Percentiles rank a stretch among this genome's conserved stretches.
These are phyloP conservation scores for Calocybe gangraenosa DNA, from an alignment of 768 basidiomycete species.

Conservation along the genomic window DNA sequence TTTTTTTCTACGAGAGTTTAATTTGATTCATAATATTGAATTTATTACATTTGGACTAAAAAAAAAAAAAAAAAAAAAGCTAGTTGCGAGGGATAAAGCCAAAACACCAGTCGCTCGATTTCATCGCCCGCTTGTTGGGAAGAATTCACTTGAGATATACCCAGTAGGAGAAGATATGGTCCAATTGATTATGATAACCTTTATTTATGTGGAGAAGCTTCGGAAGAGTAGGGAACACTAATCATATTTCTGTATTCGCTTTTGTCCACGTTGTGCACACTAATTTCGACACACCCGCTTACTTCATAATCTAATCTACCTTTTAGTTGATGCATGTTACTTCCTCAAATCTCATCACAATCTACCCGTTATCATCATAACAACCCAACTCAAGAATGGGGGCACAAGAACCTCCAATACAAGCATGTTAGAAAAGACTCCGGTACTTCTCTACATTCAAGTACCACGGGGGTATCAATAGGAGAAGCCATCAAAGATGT, in stretches of 20 bases:
- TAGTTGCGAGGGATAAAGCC: slow-evolving; percentile 1
- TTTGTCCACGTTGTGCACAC: no score
- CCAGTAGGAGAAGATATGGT: slow-evolving; percentile 20
- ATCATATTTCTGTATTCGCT: no score
- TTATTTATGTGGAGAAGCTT: slow-evolving; percentile 25
- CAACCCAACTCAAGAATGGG: not conserved
- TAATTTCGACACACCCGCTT: no score
- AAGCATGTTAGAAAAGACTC: not conserved
- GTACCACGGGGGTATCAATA: slow-evolving; percentile 2
- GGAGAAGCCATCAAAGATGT: slow-evolving; percentile 1
- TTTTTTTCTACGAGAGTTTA: no score
- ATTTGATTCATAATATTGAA: no score
- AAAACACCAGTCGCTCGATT: slow-evolving; percentile 15
- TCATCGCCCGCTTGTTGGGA: slow-evolving; percentile 11
- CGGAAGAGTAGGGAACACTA: slow-evolving; percentile 21
- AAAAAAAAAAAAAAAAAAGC: no score
- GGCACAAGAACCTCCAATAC: not conserved
- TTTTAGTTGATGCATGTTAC: no score
- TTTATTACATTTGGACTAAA: no score
- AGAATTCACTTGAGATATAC: slow-evolving; percentile 16
- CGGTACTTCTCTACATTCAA: not conserved
- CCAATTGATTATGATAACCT: slow-evolving; percentile 25
- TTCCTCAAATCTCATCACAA: not conserved
- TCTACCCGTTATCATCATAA: not conserved
- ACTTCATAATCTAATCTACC: no score